Conservation (phyloP, 2,329 filamentous ascomycete species). For the Alternaria brassicae region DNA sequence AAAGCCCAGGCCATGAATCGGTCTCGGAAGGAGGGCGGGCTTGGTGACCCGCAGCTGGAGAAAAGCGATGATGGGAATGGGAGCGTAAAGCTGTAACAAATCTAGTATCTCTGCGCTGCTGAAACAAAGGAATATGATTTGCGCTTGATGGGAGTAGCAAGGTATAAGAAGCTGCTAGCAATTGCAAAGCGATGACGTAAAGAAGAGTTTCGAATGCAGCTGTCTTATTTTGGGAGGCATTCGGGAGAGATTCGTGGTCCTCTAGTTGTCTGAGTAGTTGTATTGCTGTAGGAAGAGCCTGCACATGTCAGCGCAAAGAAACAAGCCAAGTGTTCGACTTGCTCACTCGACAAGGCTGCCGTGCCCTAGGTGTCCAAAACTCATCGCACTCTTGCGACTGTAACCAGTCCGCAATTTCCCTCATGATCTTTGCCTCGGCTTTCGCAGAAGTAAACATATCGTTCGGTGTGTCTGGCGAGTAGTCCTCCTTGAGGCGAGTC, state of each 20-base stretch:
- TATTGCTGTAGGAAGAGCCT: slow-evolving; percentile 13
- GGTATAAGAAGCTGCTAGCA: slow-evolving; percentile 38
- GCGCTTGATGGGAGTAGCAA: slow-evolving; percentile 18
- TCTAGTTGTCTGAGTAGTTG: slow-evolving; percentile 13
- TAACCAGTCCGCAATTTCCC: slow-evolving; percentile 30
- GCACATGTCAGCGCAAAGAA: slow-evolving; percentile 2
- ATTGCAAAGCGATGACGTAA: slow-evolving; percentile 30
- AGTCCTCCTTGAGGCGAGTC: slow-evolving; percentile 4
- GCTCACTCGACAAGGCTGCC: slow-evolving; percentile 14
- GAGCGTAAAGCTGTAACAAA: slow-evolving; percentile 26
- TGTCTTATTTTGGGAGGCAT: background rate
- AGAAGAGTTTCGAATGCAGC: slow-evolving; percentile 22
- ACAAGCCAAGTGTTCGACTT: background rate
- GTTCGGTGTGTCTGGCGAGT: background rate
- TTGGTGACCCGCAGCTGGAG: slow-evolving; percentile 38
- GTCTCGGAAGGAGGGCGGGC: slow-evolving; percentile 32
- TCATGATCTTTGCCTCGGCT: slow-evolving; percentile 21
- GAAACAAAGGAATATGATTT: slow-evolving; percentile 17
- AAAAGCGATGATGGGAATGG: slow-evolving; percentile 26
- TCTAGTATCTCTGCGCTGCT: slow-evolving; percentile 11
- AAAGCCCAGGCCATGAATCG: slow-evolving; percentile 29
- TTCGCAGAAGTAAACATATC: slow-evolving; percentile 3
- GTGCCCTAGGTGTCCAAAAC: slow-evolving; percentile 18
- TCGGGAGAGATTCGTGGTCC: background rate
- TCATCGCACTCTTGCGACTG: slow-evolving; percentile 22